Evolutionary conservation across 805 yeast species (phyloP), one percentile per base, ranked within the genome.

Genomic region (Zygosaccharomyces bisporus): DNA sequence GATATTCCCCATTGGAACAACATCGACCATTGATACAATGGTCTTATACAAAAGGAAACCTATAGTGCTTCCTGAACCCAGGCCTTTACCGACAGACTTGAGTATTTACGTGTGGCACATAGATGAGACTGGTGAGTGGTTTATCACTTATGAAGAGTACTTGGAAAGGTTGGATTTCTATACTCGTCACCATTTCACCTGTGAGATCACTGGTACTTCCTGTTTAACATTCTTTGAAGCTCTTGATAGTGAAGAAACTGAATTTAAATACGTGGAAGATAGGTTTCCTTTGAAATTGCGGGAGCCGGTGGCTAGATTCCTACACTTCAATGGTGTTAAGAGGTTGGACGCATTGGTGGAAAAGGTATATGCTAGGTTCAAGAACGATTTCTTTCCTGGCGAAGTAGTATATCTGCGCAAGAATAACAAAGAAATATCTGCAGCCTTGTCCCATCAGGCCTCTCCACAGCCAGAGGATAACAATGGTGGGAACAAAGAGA

Each of bases 161-260:
- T 68, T 93, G 39, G 67, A 67, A 17, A 68, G 91, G 44, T 67
- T 85, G 71, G 88, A 85, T 61, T 85, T 83, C 64, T 86, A 85
- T 63, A 75, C 75, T 47, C 73, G 77, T 40, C 80, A 80, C 53
- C 86, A 87, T 62, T 93, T 93, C 67, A 93, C 89, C 9, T 93
- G 98, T 69, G 99, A 93, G 66, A 84, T 91, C 39, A 87, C 97
- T 0, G 99, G 99, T 10, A 86, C 88, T 57, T 83, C 96, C 13
- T 84, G 95, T 56, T 73, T 91, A 46, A 87, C 96, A 0, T 93
- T 77, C 62, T 90, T 90, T 62, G 95, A 93, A 57, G 99, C 98
- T 0, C 72, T 79, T 35, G 79, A 80, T 43, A 80, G 85, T 47
- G 99, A 91, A 67, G 75, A 76, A 50, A 70, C 68, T 43, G 83